A percentile compares a stretch with the other conserved stretches of the same genome.
These are phyloP conservation scores for Suillus brevipes DNA, from an alignment of 768 basidiomycete species.

Conservation along the genomic window DNA sequence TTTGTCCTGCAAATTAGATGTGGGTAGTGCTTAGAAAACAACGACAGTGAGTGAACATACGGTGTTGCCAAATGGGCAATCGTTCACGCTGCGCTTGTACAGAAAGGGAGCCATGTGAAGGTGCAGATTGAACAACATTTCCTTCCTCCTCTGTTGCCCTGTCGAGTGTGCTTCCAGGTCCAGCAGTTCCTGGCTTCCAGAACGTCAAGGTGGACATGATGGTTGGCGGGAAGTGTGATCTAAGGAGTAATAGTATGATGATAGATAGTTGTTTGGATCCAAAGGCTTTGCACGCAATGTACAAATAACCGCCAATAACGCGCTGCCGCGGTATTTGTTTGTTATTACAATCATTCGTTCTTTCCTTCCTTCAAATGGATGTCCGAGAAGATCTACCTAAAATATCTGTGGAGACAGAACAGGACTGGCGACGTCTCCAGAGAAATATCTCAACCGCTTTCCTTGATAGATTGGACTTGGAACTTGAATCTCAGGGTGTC, in stretches of 20 bases:
- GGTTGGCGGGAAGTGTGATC: slow-evolving; percentile 1
- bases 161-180: slow-evolving; percentile 87
- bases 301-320: neutral
- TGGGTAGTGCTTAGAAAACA: slow-evolving; percentile 1
- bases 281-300: slow-evolving; percentile 12
- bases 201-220: slow-evolving; percentile 62
- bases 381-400: slow-evolving; percentile 47
- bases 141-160: slow-evolving; percentile 78
- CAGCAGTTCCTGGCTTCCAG: slow-evolving; percentile 88
- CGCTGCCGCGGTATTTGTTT: neutral
- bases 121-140: slow-evolving; percentile 65
- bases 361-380: slow-evolving; percentile 23
- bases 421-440: slow-evolving; percentile 67
- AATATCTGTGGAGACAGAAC: slow-evolving; percentile 62
- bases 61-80: slow-evolving; percentile 89
- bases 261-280: slow-evolving; percentile 4
- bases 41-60: slow-evolving; percentile 40
- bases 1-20: slow-evolving; percentile 53
- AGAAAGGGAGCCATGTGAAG: slow-evolving; percentile 52
- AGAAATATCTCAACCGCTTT: slow-evolving; percentile 51
- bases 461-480: slow-evolving; percentile 45
- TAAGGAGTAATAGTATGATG: slow-evolving; percentile 1
- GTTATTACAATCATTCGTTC: neutral
- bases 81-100: slow-evolving; percentile 77
- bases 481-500: slow-evolving; percentile 42